These are phyloP conservation scores for Geranium rotundifolium DNA, from an alignment of 345 rosid species.

Conservation along the genomic window DNA sequence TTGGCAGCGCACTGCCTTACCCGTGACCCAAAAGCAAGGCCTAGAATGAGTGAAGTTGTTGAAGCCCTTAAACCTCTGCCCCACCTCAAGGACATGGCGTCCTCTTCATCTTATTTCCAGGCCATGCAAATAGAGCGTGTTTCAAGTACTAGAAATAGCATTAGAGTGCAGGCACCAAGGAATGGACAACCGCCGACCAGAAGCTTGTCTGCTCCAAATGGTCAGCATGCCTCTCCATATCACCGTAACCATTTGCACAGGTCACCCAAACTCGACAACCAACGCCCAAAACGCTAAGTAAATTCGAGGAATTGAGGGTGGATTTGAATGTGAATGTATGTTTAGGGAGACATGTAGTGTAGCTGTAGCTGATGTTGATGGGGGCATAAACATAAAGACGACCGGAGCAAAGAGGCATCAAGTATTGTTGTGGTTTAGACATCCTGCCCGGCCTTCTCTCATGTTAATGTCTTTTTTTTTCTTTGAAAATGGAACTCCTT, in stretches of 20 bases:
- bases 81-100: background rate
- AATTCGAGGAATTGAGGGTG: no score
- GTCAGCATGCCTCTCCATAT: background rate
- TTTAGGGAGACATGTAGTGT: no score
- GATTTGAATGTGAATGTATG: no score
- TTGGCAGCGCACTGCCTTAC: conserved; percentile 23
- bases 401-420: no score
- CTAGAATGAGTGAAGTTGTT: conserved; percentile 26
- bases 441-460: no score
- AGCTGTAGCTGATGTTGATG: no score
- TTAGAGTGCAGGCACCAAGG: background rate
- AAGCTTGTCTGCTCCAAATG: background rate
- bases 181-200: background rate
- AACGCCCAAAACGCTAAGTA: background rate
- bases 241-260: background rate
- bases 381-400: no score
- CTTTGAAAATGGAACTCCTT: no score
- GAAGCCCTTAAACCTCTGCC: conserved; percentile 16
- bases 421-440: no score
- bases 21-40: conserved; percentile 27
- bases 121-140: background rate
- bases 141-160: background rate
- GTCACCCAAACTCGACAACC: background rate
- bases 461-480: no score
- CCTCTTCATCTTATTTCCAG: background rate